Evolutionary conservation across 2,329 filamentous ascomycete species (phyloP).

Genomic region (Claviceps spartinae): DNA sequence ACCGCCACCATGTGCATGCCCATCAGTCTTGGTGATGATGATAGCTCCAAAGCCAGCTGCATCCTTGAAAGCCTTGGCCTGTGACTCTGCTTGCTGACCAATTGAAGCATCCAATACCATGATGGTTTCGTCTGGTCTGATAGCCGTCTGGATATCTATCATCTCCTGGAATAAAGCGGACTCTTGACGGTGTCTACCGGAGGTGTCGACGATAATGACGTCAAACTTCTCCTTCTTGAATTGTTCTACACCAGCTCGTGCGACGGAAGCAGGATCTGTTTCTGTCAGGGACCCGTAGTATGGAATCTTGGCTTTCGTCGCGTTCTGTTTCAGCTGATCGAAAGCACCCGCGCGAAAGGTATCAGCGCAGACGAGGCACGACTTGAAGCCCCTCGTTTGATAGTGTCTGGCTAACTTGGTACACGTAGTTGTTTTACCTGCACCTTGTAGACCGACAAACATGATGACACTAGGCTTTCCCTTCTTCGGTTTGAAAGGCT

Average conservation of each 20-base stretch:
- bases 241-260: conserved; percentile 90
- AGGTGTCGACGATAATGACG: conserved; percentile 97
- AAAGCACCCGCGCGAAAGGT: conserved; percentile 98
- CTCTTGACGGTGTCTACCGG: conserved; percentile 87
- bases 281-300: conserved; percentile 96
- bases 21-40: conserved; percentile 97
- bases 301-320: conserved; percentile 95
- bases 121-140: conserved; percentile 90
- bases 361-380: conserved; percentile 90
- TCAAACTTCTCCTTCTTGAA: conserved; percentile 99
- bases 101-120: conserved; percentile 97
- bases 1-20: conserved; percentile 87
- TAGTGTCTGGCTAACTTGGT: conserved; percentile 95
- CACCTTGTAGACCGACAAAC: conserved; percentile 96
- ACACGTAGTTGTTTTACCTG: conserved; percentile 95
- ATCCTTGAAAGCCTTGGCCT: conserved; percentile 94
- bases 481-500: conserved; percentile 94
- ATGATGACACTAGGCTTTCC: conserved; percentile 95
- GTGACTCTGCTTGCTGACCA: conserved; percentile 86
- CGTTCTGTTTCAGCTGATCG: conserved; percentile 97
- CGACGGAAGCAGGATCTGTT: conserved; percentile 87
- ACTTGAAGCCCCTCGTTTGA: conserved; percentile 81
- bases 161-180: conserved; percentile 93
- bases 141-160: conserved; percentile 86
- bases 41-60: conserved; percentile 95